A percentile compares a stretch with the other conserved stretches of the same genome.
These are phyloP conservation scores for Colletotrichum phormii DNA, from an alignment of 2,329 filamentous ascomycete genomes.

Conservation along the genomic window DNA sequence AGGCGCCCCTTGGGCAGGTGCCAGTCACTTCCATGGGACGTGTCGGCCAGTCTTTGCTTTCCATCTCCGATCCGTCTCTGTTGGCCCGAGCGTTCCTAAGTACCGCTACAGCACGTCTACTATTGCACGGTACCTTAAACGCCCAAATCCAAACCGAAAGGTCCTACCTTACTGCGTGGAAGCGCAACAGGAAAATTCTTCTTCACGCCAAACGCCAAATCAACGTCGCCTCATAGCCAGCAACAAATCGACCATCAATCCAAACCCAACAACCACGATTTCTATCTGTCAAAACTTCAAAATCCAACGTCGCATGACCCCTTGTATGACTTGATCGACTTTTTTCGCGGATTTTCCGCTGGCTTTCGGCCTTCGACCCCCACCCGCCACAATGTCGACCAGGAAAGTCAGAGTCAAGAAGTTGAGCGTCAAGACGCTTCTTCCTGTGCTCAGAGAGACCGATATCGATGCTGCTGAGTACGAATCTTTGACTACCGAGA, in stretches of 20 bases:
- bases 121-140: constrained; percentile 30
- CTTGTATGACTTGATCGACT: constrained; percentile 72
- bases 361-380: constrained; percentile 53
- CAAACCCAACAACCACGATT: constrained; percentile 60
- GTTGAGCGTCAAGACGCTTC: constrained; percentile 88
- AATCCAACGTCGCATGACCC: constrained; percentile 63
- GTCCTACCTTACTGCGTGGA: constrained; percentile 30
- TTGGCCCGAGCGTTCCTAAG: constrained; percentile 35
- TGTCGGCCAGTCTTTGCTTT: constrained; percentile 27
- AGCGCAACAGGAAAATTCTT: constrained; percentile 62
- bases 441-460: constrained; percentile 88
- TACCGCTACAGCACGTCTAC: constrained; percentile 20
- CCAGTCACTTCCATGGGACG: constrained; percentile 5
- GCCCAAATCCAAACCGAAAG: constrained; percentile 25
- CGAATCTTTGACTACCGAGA: constrained; percentile 84
- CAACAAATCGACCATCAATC: constrained; percentile 66
- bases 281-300: constrained; percentile 66
- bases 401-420: constrained; percentile 87
- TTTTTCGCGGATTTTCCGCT: constrained; percentile 72
- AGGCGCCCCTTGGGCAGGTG: constrained; percentile 22
- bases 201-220: constrained; percentile 63
- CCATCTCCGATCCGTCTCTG: constrained; percentile 22
- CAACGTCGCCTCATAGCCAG: constrained; percentile 67
- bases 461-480: constrained; percentile 90
- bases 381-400: constrained; percentile 67